Evolutionary conservation across 1,284 basidiomycete species (phyloP), one percentile per base, ranked within the genome.

Genomic region (Cronartium quercuum): DNA sequence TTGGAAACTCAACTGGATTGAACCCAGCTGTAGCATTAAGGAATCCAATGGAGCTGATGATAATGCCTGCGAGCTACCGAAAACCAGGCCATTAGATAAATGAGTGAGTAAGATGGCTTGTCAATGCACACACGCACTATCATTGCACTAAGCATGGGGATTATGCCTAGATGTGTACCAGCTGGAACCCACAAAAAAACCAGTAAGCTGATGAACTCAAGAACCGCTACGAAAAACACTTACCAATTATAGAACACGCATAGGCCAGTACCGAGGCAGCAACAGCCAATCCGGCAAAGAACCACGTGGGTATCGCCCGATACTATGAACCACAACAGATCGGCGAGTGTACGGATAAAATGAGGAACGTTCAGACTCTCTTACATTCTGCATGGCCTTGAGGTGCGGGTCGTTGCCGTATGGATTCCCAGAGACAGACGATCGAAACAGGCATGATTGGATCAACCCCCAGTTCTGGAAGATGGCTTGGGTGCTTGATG

Each of bases 11-110:
- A 75, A 74, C 73, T 51, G 73, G 73, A 75, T 75, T 75, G 18
- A 75, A 75, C 21, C 73, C 73, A 35, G 73, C 62, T 35, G 73
- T 75, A 35, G 73, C 73, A 35, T 75, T 75, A 3, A 75, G 57
- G 37, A 75, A 75, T 24, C 73, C 73, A 40, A 75, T 75, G 5
- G 73, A 75, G n/a, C 65, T 65, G 21, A 75, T 41, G 24, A 75
- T 68, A 1, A 68, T 51, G 35, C 58, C 40, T 3, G 66, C 65
- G 37, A 75, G 18, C 73, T 75, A 15, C 13, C 24, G 18, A 40
- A 35, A 47, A n/a, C n/a, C 35, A 41, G 29, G 34, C 24, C 15
- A 29, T 55, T n/a, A n/a, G 7, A 6, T 69, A 7, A 40, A 61
- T 40, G 35, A 6, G 29, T 6, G 15, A 13, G 21, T 15, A 61